Base-by-base conservation (phyloP, 139 green algal species). In the Coccomyxa sp. region DNA sequence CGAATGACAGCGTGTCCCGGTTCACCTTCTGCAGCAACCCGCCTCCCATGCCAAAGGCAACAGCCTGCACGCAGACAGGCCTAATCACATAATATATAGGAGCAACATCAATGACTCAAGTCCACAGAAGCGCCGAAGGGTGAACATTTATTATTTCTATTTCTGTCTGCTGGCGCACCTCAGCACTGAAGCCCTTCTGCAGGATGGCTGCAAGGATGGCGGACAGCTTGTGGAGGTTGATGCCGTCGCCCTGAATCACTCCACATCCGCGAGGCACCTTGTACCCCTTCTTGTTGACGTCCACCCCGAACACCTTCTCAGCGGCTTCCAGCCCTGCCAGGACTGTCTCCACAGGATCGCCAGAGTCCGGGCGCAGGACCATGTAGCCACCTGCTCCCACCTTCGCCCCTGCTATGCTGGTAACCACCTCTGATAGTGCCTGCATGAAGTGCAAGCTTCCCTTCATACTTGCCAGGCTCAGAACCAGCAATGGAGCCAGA, bases 41-140 rank as follows among this genome's bases (percentile, higher is more conserved):
- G n/a, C 94, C 94, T 0, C 95, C 95, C 95, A 98, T 98, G 85
- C 95, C 95, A 88, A 97, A 98, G 0, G 90, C 90, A 32, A 96
- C 92, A 66, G 90, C 92, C 85, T 91, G 85, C 82, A 83, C 18
- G 38, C 18, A 17, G 14, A 81, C 74, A 58, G 66, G 66, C 23
- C 23, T 75, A n/a, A n/a, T n/a, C n/a, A n/a, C n/a, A n/a, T 75
- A 30, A 1, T 75, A 10, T 10, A 13, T 75, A 25, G 4, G 38
- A 51, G 38, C 38, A 3, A 51, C 38, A 51, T 51, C 38, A 51
- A 51, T 7, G 38, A 51, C 3, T 7, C 3, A 51, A 51, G 3
- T 3, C 38, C 38, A 51, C 38, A 51, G 38, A 51, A 51, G 38
- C 38, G 38, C 38, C 38, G 38, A 51, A 7, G 38, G 38, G 38